Conservation (phyloP, 192 early-diverging fungal genomes). For the Podila minutissima region DNA sequence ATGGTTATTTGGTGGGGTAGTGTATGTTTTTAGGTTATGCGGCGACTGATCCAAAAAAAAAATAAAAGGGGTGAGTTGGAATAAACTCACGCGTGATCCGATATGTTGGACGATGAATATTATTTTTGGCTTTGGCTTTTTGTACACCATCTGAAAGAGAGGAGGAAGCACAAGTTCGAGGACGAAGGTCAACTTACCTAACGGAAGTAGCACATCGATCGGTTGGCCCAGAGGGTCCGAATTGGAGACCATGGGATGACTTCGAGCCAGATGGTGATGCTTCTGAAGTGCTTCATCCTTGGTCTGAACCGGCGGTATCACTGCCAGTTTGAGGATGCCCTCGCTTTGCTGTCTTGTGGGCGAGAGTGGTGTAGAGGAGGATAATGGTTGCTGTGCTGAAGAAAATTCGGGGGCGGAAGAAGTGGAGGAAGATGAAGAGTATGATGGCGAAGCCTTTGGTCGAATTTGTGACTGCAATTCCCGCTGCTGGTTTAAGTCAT, state of each 20-base stretch:
- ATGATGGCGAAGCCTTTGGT: too few relatives aligned
- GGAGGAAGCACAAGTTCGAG: background rate
- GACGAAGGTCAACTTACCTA: background rate
- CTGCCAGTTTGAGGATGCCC: slow-evolving; percentile 37
- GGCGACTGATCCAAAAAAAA: background rate
- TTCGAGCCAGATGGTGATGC: slow-evolving; percentile 26
- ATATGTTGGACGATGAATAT: background rate
- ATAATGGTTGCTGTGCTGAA: background rate
- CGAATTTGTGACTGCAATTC: too few relatives aligned
- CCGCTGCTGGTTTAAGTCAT: too few relatives aligned
- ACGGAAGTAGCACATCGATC: slow-evolving; percentile 19
- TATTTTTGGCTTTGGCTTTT: background rate
- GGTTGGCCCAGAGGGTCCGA: slow-evolving; percentile 26
- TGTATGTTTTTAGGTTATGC: background rate
- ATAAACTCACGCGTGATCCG: background rate
- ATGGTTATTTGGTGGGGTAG: background rate
- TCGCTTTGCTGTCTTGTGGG: background rate
- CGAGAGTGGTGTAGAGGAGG: background rate
- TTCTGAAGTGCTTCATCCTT: slow-evolving; percentile 24
- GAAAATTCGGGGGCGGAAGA: background rate
- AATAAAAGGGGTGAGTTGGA: background rate
- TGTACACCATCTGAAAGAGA: background rate
- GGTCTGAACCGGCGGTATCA: slow-evolving; percentile 24
- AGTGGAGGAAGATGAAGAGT: too few relatives aligned
- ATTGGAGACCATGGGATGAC: slow-evolving; percentile 18